A percentile compares a stretch with the other conserved stretches of the same genome.
These are phyloP conservation scores for Globisporangium irregulare DNA, from an alignment of 352 stramenopile genomes.

Conservation along the genomic window DNA sequence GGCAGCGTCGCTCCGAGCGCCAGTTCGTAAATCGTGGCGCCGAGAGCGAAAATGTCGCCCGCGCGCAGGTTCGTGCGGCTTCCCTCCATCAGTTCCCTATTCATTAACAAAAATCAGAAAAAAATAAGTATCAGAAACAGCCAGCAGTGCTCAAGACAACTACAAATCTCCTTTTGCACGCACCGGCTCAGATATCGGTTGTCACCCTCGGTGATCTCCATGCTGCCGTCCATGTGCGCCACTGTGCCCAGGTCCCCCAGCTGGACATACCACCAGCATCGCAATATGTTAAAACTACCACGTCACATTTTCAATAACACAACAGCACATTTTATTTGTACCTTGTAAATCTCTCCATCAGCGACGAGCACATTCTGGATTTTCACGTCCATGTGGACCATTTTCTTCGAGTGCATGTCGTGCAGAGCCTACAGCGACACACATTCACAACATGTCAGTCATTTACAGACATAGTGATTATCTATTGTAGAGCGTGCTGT, in stretches of 20 bases:
- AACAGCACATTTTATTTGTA: slow-evolving; percentile 10
- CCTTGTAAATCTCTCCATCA: slow-evolving; percentile 71
- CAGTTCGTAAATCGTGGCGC: slow-evolving; percentile 83
- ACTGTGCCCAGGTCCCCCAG: slow-evolving; percentile 81
- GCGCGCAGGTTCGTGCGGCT: slow-evolving; percentile 71
- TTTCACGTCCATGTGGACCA: slow-evolving; percentile 89
- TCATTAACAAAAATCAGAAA: not conserved
- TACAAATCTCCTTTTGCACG: slow-evolving; percentile 6
- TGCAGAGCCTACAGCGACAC: slow-evolving; percentile 40
- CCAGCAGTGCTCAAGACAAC: not conserved
- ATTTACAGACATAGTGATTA: too few species aligned
- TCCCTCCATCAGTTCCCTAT: slow-evolving; percentile 77
- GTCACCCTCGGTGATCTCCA: slow-evolving; percentile 86
- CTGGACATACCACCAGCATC: slow-evolving; percentile 15
- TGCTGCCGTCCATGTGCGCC: slow-evolving; percentile 68
- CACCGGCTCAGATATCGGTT: slow-evolving; percentile 84
- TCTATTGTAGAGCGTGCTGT: not conserved
- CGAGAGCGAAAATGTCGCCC: slow-evolving; percentile 83
- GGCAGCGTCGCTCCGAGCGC: slow-evolving; percentile 65
- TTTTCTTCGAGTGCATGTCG: slow-evolving; percentile 83
- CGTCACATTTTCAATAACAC: too few species aligned
- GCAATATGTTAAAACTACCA: too few species aligned
- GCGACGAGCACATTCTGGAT: slow-evolving; percentile 76
- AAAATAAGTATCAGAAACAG: not conserved
- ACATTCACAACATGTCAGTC: not conserved